phyloP scores from a whole-genome alignment of 495 filamentous ascomycete genomes.

The Thermothielavioides terrestris region DNA sequence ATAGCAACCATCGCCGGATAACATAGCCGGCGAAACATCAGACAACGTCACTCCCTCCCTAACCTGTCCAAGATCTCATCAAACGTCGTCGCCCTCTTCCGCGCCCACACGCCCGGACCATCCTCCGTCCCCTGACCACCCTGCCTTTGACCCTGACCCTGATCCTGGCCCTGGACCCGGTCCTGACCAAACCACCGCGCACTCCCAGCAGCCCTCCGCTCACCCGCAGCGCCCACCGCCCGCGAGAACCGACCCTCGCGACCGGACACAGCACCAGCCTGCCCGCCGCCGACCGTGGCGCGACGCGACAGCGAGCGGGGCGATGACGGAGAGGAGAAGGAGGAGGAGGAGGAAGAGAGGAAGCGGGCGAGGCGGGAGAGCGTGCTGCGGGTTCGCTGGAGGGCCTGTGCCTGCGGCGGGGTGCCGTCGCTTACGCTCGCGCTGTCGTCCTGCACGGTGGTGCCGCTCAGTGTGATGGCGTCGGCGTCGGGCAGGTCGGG shows the following conservation, averaged over 20 bases:
- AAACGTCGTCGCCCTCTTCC: slow-evolving; percentile 13
- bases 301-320: background rate
- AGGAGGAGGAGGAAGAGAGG: background rate
- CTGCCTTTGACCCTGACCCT: background rate
- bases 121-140: background rate
- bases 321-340: background rate
- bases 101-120: too few species aligned
- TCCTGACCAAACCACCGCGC: too few species aligned
- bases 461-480: background rate
- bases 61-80: slow-evolving; percentile 13
- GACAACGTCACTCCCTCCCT: background rate
- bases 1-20: background rate
- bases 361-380: slow-evolving; percentile 9
- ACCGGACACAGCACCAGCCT: background rate
- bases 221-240: too few species aligned
- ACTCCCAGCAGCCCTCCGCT: too few species aligned
- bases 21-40: background rate
- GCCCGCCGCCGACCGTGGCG: background rate
- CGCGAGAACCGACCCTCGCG: too few species aligned
- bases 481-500: background rate
- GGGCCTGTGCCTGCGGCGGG: background rate
- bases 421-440: background rate
- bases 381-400: slow-evolving; percentile 3
- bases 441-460: background rate
- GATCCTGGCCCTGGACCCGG: too few species aligned